Evolutionary conservation across 176 grass and related monocot species (phyloP), one percentile per base, ranked within the genome.

Genomic region (Elymus sibiricus): DNA sequence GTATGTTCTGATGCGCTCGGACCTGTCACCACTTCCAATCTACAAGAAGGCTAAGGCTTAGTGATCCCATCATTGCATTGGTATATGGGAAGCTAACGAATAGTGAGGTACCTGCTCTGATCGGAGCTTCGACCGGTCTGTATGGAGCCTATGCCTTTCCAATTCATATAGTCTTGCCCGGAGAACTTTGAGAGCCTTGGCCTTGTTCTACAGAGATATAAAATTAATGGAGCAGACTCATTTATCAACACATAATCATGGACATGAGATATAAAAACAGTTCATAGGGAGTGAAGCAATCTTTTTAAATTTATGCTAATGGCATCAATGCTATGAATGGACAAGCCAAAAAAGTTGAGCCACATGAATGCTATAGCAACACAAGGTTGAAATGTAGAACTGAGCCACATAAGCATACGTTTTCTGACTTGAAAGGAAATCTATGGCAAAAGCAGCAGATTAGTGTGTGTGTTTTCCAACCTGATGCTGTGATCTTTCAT

Each of bases 401-500:
- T 40, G 38, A 77, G 72, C 4, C 11, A 5, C 29, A 22, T 70
- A 82, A 66, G 38, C 19, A 71, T 39, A 25, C 4, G 7, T 13
- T 78, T 83, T 12, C 19, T 82, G 16, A 42, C 70, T 64, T 74
- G 2, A 34, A 86, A 64, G 44, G 38, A 63, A 27, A 63, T 3
- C 49, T 5, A 43, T n/a, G 49, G n/a, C 28, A 61, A 35, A 59
- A 7, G 8, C 1, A 72, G 11, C 70, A 61, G 19, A 78, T 7
- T 49, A 28, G 24, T 74, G 32, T 49, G 35, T 67, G 39, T 29
- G 38, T 49, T 25, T 76, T 62, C 56, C 8, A 76, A 98, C 96
- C 92, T 89, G 92, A 87, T 98, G 96, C 29, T 98, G 96, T 44
- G 94, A 98, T 87, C 97, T 98, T 93, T 98, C 97, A 8, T 98